phyloP scores from a whole-genome alignment of 106 monocot genomes.

The Acorus gramineus region DNA sequence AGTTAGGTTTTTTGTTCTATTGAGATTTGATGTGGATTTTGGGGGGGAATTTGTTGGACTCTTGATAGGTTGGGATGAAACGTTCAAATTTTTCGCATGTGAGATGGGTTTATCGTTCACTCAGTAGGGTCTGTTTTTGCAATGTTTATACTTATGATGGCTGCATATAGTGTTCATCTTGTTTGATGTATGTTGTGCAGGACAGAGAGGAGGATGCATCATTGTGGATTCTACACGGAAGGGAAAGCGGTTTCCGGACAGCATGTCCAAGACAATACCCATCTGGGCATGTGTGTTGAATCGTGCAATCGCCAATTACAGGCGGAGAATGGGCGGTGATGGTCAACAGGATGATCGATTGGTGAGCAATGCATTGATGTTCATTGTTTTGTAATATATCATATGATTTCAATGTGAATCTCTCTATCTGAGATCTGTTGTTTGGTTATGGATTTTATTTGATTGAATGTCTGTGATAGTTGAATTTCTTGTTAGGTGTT shows the following conservation, averaged over 20 bases:
- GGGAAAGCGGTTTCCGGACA: conserved; percentile 92
- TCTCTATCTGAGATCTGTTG: background rate
- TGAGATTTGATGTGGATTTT: too few species aligned
- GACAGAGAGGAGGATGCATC: conserved; percentile 87
- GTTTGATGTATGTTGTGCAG: conserved; percentile 18
- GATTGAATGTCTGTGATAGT: too few species aligned
- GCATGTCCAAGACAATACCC: conserved; percentile 98
- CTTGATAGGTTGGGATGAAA: too few species aligned
- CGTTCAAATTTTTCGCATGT: too few species aligned
- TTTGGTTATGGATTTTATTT: background rate
- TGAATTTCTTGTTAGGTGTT: too few species aligned
- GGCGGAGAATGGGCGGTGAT: conserved; percentile 7
- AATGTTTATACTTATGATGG: too few species aligned
- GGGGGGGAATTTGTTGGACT: too few species aligned
- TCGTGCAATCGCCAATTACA: conserved; percentile 47
- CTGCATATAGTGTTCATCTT: too few species aligned
- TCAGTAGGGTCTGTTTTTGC: too few species aligned
- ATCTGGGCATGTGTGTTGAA: conserved; percentile 91
- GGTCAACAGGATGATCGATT: conserved; percentile 6
- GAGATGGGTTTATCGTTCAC: too few species aligned
- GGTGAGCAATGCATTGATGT: conserved; percentile 14
- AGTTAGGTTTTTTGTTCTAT: too few species aligned
- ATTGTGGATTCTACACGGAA: conserved; percentile 90
- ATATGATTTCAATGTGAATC: background rate
- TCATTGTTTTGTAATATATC: background rate